A percentile compares a stretch with the other conserved stretches of the same genome.
These are phyloP conservation scores for Juncus effusus DNA, from an alignment of 176 grass and related monocot species.

Conservation along the genomic window DNA sequence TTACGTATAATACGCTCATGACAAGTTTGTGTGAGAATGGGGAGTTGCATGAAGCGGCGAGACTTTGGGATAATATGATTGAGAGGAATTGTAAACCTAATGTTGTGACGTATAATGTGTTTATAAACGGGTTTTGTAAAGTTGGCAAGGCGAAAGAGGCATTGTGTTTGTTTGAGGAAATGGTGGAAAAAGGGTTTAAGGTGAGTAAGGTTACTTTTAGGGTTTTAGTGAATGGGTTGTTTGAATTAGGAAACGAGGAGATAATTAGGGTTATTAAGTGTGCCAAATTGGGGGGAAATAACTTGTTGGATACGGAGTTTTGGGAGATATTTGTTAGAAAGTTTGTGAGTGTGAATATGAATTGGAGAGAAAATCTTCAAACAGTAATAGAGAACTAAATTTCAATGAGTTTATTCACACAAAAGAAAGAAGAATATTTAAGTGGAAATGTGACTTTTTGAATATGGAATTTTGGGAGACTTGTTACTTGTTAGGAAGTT, in stretches of 20 bases:
- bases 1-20: conserved; percentile 72
- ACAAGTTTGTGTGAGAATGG: conserved; percentile 60
- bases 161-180: conserved; percentile 45
- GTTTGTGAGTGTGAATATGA: conserved; percentile 27
- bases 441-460: background rate
- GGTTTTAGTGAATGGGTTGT: conserved; percentile 41
- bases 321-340: conserved; percentile 57
- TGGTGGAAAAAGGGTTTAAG: conserved; percentile 41
- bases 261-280: conserved; percentile 35
- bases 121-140: conserved; percentile 71
- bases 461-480: too few relatives aligned
- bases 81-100: conserved; percentile 56
- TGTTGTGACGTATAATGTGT: conserved; percentile 53
- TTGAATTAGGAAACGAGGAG: conserved; percentile 28
- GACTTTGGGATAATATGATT: conserved; percentile 74
- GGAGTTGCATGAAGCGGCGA: conserved; percentile 52
- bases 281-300: conserved; percentile 13
- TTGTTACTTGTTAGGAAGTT: too few relatives aligned
- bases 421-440: background rate
- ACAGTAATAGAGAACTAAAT: conserved; percentile 22
- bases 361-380: conserved; percentile 28
- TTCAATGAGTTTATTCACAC: conserved; percentile 3
- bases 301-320: conserved; percentile 33
- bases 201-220: conserved; percentile 39
- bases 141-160: conserved; percentile 49